Conservation (phyloP, 139 green algal species). For the Gonium pectorale region DNA sequence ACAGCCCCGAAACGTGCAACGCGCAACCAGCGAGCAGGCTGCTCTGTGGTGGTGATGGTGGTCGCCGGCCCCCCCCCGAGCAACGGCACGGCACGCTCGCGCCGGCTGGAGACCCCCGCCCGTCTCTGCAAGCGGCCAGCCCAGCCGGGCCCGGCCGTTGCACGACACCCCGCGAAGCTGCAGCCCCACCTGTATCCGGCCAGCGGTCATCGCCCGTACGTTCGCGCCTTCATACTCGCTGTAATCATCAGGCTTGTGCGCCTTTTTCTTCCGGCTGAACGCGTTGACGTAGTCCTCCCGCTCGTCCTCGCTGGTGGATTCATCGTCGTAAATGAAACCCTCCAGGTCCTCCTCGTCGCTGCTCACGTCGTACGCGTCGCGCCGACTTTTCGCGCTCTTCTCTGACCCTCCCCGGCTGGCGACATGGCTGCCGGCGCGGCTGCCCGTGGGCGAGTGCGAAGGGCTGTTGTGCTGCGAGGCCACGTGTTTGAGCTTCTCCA, state of each 20-base stretch:
- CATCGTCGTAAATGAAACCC: slow-evolving; percentile 47
- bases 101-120: background rate
- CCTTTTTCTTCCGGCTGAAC: slow-evolving; percentile 18
- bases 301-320: slow-evolving; percentile 37
- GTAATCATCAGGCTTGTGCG: background rate
- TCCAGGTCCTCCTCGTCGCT: slow-evolving; percentile 36
- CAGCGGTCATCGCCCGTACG: background rate
- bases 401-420: background rate
- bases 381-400: background rate
- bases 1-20: too few relatives aligned
- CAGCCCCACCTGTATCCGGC: background rate
- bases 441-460: background rate
- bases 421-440: background rate
- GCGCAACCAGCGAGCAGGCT: too few relatives aligned
- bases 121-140: background rate
- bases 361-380: slow-evolving; percentile 35
- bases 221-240: slow-evolving; percentile 14
- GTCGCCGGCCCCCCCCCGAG: too few relatives aligned
- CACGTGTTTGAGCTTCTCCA: slow-evolving; percentile 15
- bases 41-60: too few relatives aligned
- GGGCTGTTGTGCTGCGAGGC: background rate
- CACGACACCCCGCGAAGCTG: too few relatives aligned
- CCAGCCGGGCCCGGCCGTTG: background rate
- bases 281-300: slow-evolving; percentile 43
- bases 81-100: background rate